Evolutionary conservation across 495 filamentous ascomycete species (phyloP).

Genomic region (Penicillium waksmanii): DNA sequence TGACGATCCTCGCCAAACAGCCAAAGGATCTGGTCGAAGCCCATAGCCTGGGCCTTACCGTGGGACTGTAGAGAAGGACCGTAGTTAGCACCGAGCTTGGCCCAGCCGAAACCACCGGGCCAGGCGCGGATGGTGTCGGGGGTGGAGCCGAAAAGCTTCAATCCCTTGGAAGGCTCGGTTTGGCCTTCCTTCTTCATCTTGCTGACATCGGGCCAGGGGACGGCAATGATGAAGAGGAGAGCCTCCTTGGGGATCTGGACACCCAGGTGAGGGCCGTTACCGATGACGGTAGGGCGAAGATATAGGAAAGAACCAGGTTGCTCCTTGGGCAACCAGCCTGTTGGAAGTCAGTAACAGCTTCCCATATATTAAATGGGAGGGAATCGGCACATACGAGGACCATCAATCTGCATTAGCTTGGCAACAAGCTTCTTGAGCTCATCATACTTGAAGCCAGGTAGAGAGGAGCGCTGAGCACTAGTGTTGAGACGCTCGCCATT

Average conservation of each 20-base stretch:
- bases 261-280: slow-evolving; percentile 74
- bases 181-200: slow-evolving; percentile 36
- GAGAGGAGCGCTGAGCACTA: slow-evolving; percentile 72
- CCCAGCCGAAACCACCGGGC: slow-evolving; percentile 89
- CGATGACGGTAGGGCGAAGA: slow-evolving; percentile 83
- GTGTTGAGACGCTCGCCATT: slow-evolving; percentile 76
- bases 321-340: slow-evolving; percentile 77
- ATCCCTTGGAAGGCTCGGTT: slow-evolving; percentile 46
- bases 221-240: slow-evolving; percentile 78
- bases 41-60: slow-evolving; percentile 66
- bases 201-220: slow-evolving; percentile 67
- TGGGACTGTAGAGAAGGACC: slow-evolving; percentile 79
- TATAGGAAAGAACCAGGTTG: slow-evolving; percentile 70
- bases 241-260: slow-evolving; percentile 83
- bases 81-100: slow-evolving; percentile 93
- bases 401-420: slow-evolving; percentile 60
- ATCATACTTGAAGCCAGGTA: slow-evolving; percentile 72
- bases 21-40: slow-evolving; percentile 92
- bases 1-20: slow-evolving; percentile 73
- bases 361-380: background rate
- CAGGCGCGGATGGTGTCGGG: slow-evolving; percentile 85
- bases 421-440: slow-evolving; percentile 77
- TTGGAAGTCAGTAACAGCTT: slow-evolving; percentile 13
- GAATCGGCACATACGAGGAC: slow-evolving; percentile 37
- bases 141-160: slow-evolving; percentile 76